Base-by-base conservation (phyloP, 2,329 filamentous ascomycete genomes). In the Xylariaceae sp. region DNA sequence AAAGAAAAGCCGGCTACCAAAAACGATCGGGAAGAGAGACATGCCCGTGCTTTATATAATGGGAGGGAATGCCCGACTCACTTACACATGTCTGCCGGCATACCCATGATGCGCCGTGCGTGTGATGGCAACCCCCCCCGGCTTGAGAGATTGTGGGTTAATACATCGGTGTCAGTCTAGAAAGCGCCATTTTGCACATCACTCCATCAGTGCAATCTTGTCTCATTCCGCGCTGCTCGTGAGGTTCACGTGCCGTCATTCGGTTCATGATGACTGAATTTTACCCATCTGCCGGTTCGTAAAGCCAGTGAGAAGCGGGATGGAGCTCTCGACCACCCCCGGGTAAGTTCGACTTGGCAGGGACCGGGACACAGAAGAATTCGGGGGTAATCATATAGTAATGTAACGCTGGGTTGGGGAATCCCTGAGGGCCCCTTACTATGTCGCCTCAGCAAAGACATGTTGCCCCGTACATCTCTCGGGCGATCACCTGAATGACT, bases 41-140 rank as follows among this genome's bases (percentile, higher is more conserved):
- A 64, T 58, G 57, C 48, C 17, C 45, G 37, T 60, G 55, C 60
- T 60, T 64, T 64, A 64, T 64, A 64, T 64, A 52, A 35, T 42
- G 11, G 11, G 23, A 42, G 8, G 7, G 9, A 13, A 54, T 51
- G 10, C 15, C 30, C 23, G 2, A 18, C 49, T 15, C 23, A 51
- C 5, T 9, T 35, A 34, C 11, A 35, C 23, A 61, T 57, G 52
- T 59, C 18, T n/a, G 39, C 56, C 55, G 42, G 56, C 61, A 63
- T 57, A 56, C 23, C 35, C 53, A 18, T 47, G 54, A 53, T 48
- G n/a, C 47, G 59, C 23, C 23, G 59, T 54, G 58, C 56, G 55
- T 59, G 59, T 59, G 61, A 63, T 62, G 54, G 49, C 53, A 23
- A 48, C 42, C 55, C 44, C 44, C 10, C 23, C 23, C 23, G 23